These are phyloP conservation scores for Alloteropsis semialata DNA, from an alignment of 176 grass and related monocot genomes.

Conservation along the genomic window DNA sequence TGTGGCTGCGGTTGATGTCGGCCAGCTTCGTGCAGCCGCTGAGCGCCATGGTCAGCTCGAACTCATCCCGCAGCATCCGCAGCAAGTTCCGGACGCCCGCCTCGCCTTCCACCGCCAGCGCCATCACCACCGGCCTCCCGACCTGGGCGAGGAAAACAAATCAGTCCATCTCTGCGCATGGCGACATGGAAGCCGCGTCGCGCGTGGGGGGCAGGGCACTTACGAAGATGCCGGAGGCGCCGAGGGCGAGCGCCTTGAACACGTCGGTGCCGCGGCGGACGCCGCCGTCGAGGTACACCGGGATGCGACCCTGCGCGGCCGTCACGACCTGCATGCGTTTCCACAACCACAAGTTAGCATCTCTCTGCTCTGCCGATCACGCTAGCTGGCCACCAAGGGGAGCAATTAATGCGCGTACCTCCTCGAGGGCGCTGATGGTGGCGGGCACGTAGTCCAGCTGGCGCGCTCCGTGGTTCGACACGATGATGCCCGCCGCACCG, in stretches of 20 bases:
- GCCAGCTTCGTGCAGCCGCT: conserved; percentile 84
- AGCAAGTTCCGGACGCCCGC: conserved; percentile 72
- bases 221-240: conserved; percentile 89
- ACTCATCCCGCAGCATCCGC: conserved; percentile 86
- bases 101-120: conserved; percentile 83
- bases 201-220: neutral
- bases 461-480: conserved; percentile 93
- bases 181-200: neutral
- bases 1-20: conserved; percentile 89
- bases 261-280: conserved; percentile 95
- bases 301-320: conserved; percentile 76
- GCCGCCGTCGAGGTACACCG: conserved; percentile 91
- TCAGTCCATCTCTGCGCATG: neutral
- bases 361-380: neutral
- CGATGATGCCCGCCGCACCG: conserved; percentile 86
- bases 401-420: neutral
- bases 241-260: conserved; percentile 94
- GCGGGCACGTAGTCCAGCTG: conserved; percentile 93
- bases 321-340: conserved; percentile 39
- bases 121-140: conserved; percentile 83
- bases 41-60: conserved; percentile 86
- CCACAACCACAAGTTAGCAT: neutral
- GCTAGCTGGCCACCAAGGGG: too few species aligned
- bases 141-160: conserved; percentile 56
- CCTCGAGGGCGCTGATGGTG: conserved; percentile 82